Percentiles rank a stretch among this genome's conserved stretches.
phyloP scores from a whole-genome alignment of 495 filamentous ascomycete species.

The Neurospora cerealis region DNA sequence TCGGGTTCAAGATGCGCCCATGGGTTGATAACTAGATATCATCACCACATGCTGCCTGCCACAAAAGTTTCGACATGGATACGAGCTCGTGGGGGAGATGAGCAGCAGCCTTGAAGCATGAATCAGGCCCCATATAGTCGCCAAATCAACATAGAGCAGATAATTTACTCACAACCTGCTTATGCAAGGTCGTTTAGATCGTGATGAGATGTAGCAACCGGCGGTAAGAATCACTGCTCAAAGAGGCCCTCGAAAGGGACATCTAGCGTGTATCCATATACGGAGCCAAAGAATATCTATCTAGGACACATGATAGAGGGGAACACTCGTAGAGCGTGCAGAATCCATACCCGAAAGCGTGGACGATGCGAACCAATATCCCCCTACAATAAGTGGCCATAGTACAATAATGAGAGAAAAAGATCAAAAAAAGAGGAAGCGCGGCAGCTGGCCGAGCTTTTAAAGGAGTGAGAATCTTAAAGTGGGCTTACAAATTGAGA shows the following conservation, averaged over 20 bases:
- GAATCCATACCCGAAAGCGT: conserved; percentile 1
- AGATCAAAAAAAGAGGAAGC: conserved; percentile 19
- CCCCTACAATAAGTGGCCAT: conserved; percentile 87
- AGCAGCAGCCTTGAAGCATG: not conserved
- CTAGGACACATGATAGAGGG: conserved; percentile 56
- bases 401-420: conserved; percentile 45
- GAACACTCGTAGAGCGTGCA: conserved; percentile 32
- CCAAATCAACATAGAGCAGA: not conserved
- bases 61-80: not conserved
- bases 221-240: conserved; percentile 51
- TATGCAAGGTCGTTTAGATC: not conserved
- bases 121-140: not conserved
- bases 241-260: conserved; percentile 26
- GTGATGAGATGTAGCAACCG: conserved; percentile 42
- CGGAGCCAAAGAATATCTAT: conserved; percentile 40
- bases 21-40: not conserved
- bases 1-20: not conserved
- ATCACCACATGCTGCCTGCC: not conserved
- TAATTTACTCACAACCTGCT: not conserved
- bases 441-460: conserved; percentile 8
- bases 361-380: conserved; percentile 23
- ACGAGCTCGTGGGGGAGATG: not conserved
- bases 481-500: conserved; percentile 14
- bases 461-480: conserved; percentile 3
- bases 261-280: conserved; percentile 52